Evolutionary conservation across 2,329 filamentous ascomycete genomes (phyloP), one percentile per base, ranked within the genome.

Genomic region (Colletotrichum brevisporum): DNA sequence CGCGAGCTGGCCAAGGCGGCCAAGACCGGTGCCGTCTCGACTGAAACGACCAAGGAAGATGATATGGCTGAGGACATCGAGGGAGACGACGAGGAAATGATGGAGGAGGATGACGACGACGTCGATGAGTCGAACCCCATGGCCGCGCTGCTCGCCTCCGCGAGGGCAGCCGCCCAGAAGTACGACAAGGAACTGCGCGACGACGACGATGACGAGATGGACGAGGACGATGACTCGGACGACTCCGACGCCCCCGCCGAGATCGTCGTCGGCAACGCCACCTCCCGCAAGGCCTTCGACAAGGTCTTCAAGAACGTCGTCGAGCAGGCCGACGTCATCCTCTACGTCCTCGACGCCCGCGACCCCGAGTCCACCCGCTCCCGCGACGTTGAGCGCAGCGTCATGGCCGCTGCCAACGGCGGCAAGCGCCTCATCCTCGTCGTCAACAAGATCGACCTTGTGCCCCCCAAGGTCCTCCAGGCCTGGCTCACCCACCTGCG

Each of bases 281-380:
- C 88, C 3, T 97, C 95, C 60, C 89, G 94, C 76, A 94, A 91
- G 81, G 93, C 94, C 63, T 97, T 95, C 81, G 94, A 97, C 87
- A 97, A 97, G 85, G 90, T 97, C 75, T 98, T 97, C 87, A 97
- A 97, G 85, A 89, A 94, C 77, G 94, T 98, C 16, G 90, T 97
- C 41, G 93, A 97, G 71, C 89, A 93, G 71, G 93, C 95, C 57
- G 95, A 98, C 78, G 94, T 98, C 31, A 88, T 98, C 43, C 89
- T 98, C 60, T 98, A 98, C 81, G 94, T 98, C 58, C 89, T 98
- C 66, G 95, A 98, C 77, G 95, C 95, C 62, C 90, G 95, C 74
- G 94, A 98, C 76, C 95, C 95, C 1, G 92, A 97, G 79, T 94
- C 94, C 68, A 98, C 95, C 36, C 89, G 95, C 72, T 98, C 95